Base-by-base conservation (phyloP, 192 early-diverging fungal species). In the Globomyces pollinis-pini region DNA sequence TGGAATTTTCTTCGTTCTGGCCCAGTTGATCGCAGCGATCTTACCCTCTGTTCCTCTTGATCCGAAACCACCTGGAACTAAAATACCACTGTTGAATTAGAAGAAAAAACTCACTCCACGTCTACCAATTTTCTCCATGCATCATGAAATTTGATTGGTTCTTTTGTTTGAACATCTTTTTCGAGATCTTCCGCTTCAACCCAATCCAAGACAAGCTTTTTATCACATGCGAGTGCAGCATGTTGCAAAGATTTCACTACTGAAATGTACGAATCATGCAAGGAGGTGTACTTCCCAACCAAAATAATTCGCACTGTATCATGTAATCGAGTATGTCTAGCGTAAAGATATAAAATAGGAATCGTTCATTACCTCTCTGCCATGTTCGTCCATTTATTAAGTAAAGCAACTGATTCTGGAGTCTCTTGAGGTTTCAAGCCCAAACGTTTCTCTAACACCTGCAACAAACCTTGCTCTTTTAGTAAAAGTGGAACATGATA, bases 51-150 rank as follows among this genome's bases (percentile, higher is more conserved):
- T 88, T 63, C 96, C 96, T 66, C 96, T 90, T 50, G 82, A 79
- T 53, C 96, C 96, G 66, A 99, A 99, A 30, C 96, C 96, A 65
- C 96, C 96, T 24, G 96, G 94, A 30, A 99, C 91, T 33, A 99
- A 77, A 55, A 99, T 93, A 38, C 96, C 96, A 67, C n/a, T n/a
- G n/a, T n/a, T n/a, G n/a, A n/a, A n/a, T n/a, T n/a, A n/a, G n/a
- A n/a, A n/a, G n/a, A n/a, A n/a, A n/a, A n/a, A n/a, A n/a, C n/a
- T n/a, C n/a, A n/a, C n/a, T 89, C 67, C 41, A 93, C 91, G 2
- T 77, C 76, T 74, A 88, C 88, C 36, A 99, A 69, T 18, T 81
- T 76, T 66, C 91, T 84, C 96, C 94, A 98, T 11, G 93, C 88
- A 67, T 97, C 94, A 60, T 94, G 87, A 71, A 91, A 96, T 69